Base-by-base conservation (phyloP, 2,329 filamentous ascomycete genomes). In the Penicillium olsonii region DNA sequence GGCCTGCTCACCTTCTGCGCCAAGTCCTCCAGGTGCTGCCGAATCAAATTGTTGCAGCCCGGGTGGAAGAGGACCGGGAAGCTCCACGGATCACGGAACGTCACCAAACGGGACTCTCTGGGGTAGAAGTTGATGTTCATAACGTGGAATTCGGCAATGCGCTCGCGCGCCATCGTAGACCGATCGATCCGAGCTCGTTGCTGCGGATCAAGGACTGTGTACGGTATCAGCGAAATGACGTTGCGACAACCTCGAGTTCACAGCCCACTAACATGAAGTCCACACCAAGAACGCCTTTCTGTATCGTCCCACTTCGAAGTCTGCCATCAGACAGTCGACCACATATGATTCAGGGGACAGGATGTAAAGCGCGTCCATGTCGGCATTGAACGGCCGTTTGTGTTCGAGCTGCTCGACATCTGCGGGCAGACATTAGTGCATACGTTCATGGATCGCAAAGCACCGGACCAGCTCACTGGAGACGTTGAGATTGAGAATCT, bases 351-450 rank as follows among this genome's bases (percentile, higher is more conserved):
- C 83, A 8, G 94, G 89, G 0, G 92, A 88, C 49, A 99, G 81
- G 53, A 99, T 79, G 75, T 97, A 99, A 59, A 99, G 84, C 63
- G 91, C 94, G 72, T 97, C 94, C 84, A 95, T 96, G 61, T 90
- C 87, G 48, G 86, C 85, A 68, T 96, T 95, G 67, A 82, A 80
- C 40, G 87, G 85, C 67, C 94, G 84, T 63, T 84, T 85, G 55
- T 94, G 84, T 77, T 96, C 92, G 74, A 99, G 95, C 66, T 84
- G 84, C 78, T 97, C 92, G 71, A 99, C 92, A 73, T 96, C 92
- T 62, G 54, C 47, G 53, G 52, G 42, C 40, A 34, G 48, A 38
- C 34, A 35, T 59, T 55, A 62, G 56, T 39, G 20, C 12, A n/a
- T 42, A 27, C 33, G 35, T 14, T 39, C 26, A 33, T 15, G 18